Evolutionary conservation across 805 yeast genomes (phyloP), one percentile per base, ranked within the genome.

Genomic region (Metschnikowia noctiluminum): DNA sequence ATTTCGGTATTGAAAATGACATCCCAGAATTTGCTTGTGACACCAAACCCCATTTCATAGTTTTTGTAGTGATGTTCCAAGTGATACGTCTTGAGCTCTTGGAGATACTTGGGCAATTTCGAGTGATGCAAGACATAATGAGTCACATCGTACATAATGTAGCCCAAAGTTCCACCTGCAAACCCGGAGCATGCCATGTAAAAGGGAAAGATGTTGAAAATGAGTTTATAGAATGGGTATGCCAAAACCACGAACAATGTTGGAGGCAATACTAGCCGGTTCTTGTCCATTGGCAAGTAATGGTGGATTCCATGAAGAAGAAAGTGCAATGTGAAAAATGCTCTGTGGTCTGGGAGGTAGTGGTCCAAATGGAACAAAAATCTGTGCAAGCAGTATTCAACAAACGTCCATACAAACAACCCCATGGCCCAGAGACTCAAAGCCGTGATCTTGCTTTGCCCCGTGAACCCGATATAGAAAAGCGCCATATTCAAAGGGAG

Each of bases 51-150:
- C 59, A 91, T 73, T 69, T 95, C 96, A 69, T 89, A 94, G 70
- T 94, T 92, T 74, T 92, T 91, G 76, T 94, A 94, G 66, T 94
- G 99, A 69, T 94, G 99, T 67, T 92, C 98, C 69, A 94, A 78
- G 68, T 94, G 99, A 65, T 89, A 85, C 43, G 87, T 88, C 70
- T 94, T 94, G 62, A 89, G 73, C 30, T 80, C 82, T 65, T 88
- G 90, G 70, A 89, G 73, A 63, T 76, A 86, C 37, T 71, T 61
- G 26, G 99, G 99, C 61, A 94, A 76, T 62, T 77, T 78, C 35
- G 88, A 80, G 70, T 94, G 99, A 65, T 94, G 99, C 63, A 94
- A 72, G 62, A 88, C 80, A 69, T 94, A 94, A 71, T 94, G 99
- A n/a, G 95, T 87, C 58, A 86, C 78, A 69, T 94, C 99, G 65